Conservation (phyloP, 2,329 filamentous ascomycete genomes). For the Monosporascus sp. region DNA sequence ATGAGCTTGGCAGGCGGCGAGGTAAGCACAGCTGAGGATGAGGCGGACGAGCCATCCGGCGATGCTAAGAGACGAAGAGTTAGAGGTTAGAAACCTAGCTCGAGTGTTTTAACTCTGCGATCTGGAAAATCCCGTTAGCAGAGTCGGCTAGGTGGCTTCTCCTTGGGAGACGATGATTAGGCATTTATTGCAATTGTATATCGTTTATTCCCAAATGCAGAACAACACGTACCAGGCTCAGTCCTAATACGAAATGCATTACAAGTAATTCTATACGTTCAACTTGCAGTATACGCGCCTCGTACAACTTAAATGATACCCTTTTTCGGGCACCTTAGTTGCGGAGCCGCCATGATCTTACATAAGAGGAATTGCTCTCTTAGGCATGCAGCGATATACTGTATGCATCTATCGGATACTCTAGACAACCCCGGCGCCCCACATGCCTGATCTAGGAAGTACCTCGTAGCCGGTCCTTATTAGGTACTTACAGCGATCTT, state of each 20-base stretch:
- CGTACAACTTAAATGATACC: too few relatives aligned
- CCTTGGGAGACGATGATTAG: neutral
- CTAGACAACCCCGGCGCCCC: too few relatives aligned
- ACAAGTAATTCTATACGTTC: neutral
- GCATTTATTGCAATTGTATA: neutral
- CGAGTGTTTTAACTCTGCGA: neutral
- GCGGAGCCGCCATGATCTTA: too few relatives aligned
- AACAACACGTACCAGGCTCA: too few relatives aligned
- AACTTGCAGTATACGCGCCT: too few relatives aligned
- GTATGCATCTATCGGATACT: too few relatives aligned
- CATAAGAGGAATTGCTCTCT: too few relatives aligned
- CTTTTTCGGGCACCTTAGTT: too few relatives aligned
- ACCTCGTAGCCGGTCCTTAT: too few relatives aligned
- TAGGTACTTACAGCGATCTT: too few relatives aligned
- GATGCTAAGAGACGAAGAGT: slow-evolving; percentile 32
- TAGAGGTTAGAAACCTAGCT: slow-evolving; percentile 17
- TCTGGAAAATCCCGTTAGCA: neutral
- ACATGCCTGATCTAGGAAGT: too few relatives aligned
- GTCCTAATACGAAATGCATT: neutral
- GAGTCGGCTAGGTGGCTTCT: neutral
- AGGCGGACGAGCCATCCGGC: slow-evolving; percentile 39
- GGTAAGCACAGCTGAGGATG: slow-evolving; percentile 41
- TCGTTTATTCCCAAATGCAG: neutral
- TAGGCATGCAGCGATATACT: too few relatives aligned
- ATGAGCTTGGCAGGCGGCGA: slow-evolving; percentile 33